Evolutionary conservation across 139 green algal species (phyloP).

Genomic region (Micromonas pusilla): DNA sequence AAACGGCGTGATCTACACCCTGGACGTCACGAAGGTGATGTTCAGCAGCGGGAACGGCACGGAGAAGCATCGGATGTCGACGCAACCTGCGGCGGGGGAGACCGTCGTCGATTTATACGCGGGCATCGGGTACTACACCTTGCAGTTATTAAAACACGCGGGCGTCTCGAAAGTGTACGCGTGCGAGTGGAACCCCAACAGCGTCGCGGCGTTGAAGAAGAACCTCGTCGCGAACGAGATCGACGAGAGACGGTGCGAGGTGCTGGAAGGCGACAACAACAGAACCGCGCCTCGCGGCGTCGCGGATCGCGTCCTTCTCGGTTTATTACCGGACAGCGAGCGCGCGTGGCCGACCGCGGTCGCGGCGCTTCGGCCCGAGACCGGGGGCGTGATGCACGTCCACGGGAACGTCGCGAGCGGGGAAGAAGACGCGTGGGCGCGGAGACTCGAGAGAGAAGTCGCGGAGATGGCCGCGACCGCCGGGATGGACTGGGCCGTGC

Average conservation of each 20-base stretch:
- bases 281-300: constrained; percentile 46
- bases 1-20: constrained; percentile 48
- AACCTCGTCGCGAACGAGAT: constrained; percentile 52
- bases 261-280: constrained; percentile 57
- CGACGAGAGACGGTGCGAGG: constrained; percentile 40
- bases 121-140: constrained; percentile 75
- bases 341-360: constrained; percentile 52
- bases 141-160: constrained; percentile 54
- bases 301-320: constrained; percentile 63
- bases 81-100: constrained; percentile 42
- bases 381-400: constrained; percentile 65
- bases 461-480: background rate
- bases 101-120: constrained; percentile 65
- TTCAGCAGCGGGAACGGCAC: constrained; percentile 63
- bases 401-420: constrained; percentile 62
- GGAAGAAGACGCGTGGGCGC: constrained; percentile 42
- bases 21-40: constrained; percentile 74
- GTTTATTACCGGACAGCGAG: constrained; percentile 56
- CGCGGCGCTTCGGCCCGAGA: constrained; percentile 1
- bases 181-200: constrained; percentile 72
- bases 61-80: constrained; percentile 59
- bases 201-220: constrained; percentile 45
- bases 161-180: constrained; percentile 51
- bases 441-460: constrained; percentile 20
- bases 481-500: constrained; percentile 30